Base-by-base conservation (phyloP, 2,329 filamentous ascomycete genomes). In the Curvularia sp. region DNA sequence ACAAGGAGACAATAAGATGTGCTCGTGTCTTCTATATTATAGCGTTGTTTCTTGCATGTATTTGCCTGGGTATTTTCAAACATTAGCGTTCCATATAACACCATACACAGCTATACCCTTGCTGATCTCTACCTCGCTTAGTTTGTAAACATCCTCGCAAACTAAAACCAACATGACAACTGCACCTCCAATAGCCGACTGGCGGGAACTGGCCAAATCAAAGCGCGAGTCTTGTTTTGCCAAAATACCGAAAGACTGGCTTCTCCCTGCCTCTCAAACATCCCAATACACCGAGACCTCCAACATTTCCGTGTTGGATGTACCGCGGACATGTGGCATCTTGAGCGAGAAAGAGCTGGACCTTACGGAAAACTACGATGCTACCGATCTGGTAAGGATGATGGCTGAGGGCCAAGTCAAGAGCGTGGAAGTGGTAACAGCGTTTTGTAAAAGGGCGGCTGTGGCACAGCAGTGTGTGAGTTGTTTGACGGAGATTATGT, bases 391-490 rank as follows among this genome's bases (percentile, higher is more conserved):
- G 12, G 58, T 77, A 1, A 52, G 64, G 2, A 47, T 68, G 51
- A 72, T 78, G 65, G 41, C 41, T 2, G 58, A 47, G 1, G 61
- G 70, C 0, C 49, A 70, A 3, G 49, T 71, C 0, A 76, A 39
- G 24, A 74, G 70, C 35, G 61, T 70, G 10, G 79, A 84, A 15
- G 84, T 87, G 1, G 76, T 80, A 1, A 76, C 71, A 13, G 86
- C 85, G 0, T 89, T 84, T 64, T 82, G 81, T 61, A 84, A 84
- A 64, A 75, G 82, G 6, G 81, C 82, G 1, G 79, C 81, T 0
- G 78, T 84, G 43, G 86, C 86, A 1, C 86, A 89, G 55, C 86
- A 88, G 66, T 73, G 86, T 20, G 83, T 85, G 13, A 78, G 74
- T 54, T 80, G 78, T 53, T 54, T 80, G 9, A 81, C 79, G 2